phyloP scores from a whole-genome alignment of 805 yeast species.

The Candida arabinofermentans region DNA sequence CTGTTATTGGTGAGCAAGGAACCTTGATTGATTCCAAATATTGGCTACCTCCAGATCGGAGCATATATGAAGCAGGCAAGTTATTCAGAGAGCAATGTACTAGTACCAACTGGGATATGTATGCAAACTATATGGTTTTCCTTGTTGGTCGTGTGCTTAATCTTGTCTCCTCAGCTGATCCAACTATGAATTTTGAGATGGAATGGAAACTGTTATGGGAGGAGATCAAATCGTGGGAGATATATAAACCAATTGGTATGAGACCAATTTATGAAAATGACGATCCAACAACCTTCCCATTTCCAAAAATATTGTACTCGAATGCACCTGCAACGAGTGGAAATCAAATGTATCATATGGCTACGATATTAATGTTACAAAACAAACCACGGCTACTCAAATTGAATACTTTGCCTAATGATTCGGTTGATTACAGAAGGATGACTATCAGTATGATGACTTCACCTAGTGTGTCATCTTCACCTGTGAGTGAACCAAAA shows the following conservation, averaged over 20 bases:
- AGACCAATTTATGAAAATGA: conserved; percentile 31
- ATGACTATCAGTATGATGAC: conserved; percentile 2
- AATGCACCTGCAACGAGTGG: conserved; percentile 40
- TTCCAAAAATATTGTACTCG: conserved; percentile 35
- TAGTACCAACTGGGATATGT: conserved; percentile 25
- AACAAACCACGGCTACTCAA: conserved; percentile 33
- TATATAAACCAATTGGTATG: conserved; percentile 31
- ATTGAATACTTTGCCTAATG: conserved; percentile 3
- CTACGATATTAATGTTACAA: conserved; percentile 35
- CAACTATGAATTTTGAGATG: conserved; percentile 27
- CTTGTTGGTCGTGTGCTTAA: conserved; percentile 35
- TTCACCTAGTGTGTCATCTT: neutral
- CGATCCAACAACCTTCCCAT: conserved; percentile 14
- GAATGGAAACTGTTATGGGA: conserved; percentile 37
- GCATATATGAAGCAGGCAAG: conserved; percentile 20
- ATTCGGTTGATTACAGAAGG: neutral
- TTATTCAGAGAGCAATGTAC: conserved; percentile 20
- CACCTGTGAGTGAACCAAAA: neutral
- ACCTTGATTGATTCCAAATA: conserved; percentile 33
- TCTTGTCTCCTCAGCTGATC: conserved; percentile 25
- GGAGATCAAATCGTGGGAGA: conserved; percentile 35
- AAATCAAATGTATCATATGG: conserved; percentile 38
- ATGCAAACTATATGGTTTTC: conserved; percentile 39
- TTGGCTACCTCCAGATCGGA: conserved; percentile 32
- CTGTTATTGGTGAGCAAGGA: conserved; percentile 35